Base-by-base conservation (phyloP, 2,329 filamentous ascomycete genomes). In the Colletotrichum sp. region DNA sequence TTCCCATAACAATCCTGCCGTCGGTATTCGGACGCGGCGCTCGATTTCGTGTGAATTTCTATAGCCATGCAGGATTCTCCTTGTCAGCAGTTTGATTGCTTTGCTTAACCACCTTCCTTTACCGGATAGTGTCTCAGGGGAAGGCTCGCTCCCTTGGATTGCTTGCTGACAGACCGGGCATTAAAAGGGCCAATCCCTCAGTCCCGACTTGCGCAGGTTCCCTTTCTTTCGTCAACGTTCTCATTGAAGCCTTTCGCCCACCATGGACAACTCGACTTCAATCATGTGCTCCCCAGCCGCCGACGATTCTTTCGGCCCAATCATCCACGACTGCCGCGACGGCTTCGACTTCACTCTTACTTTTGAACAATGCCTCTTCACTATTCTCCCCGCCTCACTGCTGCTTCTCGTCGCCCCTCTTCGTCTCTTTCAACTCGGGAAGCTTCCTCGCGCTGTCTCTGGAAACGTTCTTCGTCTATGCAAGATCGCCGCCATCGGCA, bases 391-490 rank as follows among this genome's bases (percentile, higher is more conserved):
- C 3, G 81, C 82, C 10, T 78, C 78, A 16, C 52, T 83, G 43
- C 77, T 85, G 10, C 66, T 86, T 7, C 28, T 85, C 10, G 76
- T 78, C 6, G 83, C 78, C 2, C 84, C 84, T 0, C 34, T 84
- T n/a, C 82, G 83, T 18, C 77, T 84, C 36, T 48, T 77, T 8
- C 77, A 73, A 15, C 81, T 85, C 3, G 68, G 77, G 34, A 81
- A 79, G 62, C 72, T 75, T 8, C 78, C 81, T 12, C 74, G 77
- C 52, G 78, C 79, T n/a, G 80, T 83, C n/a, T 62, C 76, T 6
- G 81, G 79, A 13, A 70, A 73, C n/a, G 55, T 74, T 34, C 77
- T 83, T 30, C 79, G 80, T 39, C 67, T 76, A 48, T 68, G 71
- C 67, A 71, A 77, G 61, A 70, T 82, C 82, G 70, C 74, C 34